These are phyloP conservation scores for Calophaca sinica DNA, from an alignment of 306 rosid genomes.

Conservation along the genomic window DNA sequence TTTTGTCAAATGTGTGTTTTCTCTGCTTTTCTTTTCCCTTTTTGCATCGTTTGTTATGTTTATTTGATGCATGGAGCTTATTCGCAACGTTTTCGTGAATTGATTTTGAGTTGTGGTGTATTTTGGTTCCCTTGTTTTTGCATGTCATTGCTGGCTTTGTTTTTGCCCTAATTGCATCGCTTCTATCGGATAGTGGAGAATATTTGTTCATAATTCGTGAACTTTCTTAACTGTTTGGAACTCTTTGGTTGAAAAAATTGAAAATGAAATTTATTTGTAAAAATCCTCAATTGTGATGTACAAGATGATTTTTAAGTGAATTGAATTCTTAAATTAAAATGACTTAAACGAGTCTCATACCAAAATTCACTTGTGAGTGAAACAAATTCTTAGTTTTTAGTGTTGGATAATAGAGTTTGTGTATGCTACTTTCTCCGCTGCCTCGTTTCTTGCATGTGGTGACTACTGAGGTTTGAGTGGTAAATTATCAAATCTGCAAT, in stretches of 20 bases:
- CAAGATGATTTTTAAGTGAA: not conserved
- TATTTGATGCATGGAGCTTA: conserved; percentile 1
- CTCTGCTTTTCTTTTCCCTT: not conserved
- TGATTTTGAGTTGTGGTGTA: not conserved
- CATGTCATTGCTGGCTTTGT: conserved; percentile 22
- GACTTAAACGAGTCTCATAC: not conserved
- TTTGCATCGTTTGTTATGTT: conserved; percentile 4
- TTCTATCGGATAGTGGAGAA: not conserved
- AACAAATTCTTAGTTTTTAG: not conserved
- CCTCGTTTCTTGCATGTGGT: not conserved
- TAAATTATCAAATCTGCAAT: no score
- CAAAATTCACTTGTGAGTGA: conserved; percentile 8
- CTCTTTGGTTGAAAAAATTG: not conserved
- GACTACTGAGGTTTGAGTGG: conserved; percentile 9
- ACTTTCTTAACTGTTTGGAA: not conserved
- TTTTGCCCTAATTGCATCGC: not conserved
- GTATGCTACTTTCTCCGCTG: not conserved
- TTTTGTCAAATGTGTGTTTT: not conserved
- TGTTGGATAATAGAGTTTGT: not conserved
- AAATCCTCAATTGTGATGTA: not conserved
- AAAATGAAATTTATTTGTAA: not conserved
- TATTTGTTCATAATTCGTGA: conserved; percentile 6
- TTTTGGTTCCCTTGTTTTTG: conserved; percentile 25
- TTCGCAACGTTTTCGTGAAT: conserved; percentile 37
- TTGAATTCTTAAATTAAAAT: conserved; percentile 11